Evolutionary conservation across 106 monocot species (phyloP).

Genomic region (Acanthochlamys bracteata): DNA sequence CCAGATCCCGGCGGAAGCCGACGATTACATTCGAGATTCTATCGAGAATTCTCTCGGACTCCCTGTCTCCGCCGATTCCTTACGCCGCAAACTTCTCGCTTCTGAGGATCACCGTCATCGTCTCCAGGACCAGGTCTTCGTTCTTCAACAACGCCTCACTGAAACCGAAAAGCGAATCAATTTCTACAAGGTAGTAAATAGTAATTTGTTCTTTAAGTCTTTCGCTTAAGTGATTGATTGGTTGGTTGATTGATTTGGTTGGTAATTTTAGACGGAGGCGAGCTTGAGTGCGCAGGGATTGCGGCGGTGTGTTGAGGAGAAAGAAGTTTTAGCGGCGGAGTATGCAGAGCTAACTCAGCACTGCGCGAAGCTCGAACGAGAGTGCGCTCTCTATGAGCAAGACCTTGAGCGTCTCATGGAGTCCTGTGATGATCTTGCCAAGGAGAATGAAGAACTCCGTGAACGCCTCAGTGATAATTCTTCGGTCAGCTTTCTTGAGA

Average conservation of each 20-base stretch:
- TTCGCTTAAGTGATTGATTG: not conserved
- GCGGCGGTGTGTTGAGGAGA: constrained; percentile 36
- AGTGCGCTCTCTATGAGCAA: constrained; percentile 63
- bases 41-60: constrained; percentile 70
- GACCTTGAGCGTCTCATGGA: constrained; percentile 61
- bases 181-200: constrained; percentile 27
- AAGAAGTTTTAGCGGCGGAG: constrained; percentile 27
- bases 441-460: constrained; percentile 67
- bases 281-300: not conserved
- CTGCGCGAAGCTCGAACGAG: constrained; percentile 48
- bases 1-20: constrained; percentile 40
- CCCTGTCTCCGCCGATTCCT: constrained; percentile 45
- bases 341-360: constrained; percentile 27
- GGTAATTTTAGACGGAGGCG: not conserved
- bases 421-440: constrained; percentile 52
- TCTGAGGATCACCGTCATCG: constrained; percentile 64
- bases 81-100: constrained; percentile 59
- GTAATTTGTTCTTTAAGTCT: not conserved
- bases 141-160: constrained; percentile 49
- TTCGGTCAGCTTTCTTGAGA: constrained; percentile 19
- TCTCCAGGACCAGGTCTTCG: constrained; percentile 72
- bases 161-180: constrained; percentile 48
- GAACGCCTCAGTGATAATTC: constrained; percentile 19
- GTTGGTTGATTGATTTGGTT: not conserved
- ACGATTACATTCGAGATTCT: constrained; percentile 65